Conservation (phyloP, 2,329 filamentous ascomycete species). For the Fusarium sp. region DNA sequence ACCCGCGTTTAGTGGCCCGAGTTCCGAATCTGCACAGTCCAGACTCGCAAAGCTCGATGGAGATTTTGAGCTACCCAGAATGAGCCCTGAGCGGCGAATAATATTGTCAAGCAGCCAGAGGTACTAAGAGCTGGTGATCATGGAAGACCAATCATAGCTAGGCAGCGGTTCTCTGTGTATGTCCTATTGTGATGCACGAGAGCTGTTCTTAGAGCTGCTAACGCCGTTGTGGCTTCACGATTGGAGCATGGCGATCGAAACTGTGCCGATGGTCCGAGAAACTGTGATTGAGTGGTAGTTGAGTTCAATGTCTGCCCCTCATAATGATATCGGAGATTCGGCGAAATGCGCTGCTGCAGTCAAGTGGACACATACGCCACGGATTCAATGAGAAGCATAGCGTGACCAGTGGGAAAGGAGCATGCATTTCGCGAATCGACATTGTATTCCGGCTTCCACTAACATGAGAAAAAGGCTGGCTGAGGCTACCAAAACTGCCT, state of each 20-base stretch:
- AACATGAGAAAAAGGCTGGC: neutral
- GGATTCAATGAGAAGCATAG: neutral
- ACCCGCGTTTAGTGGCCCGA: neutral
- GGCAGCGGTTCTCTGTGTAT: neutral
- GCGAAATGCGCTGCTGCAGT: neutral
- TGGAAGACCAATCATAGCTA: no score
- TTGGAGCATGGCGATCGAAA: neutral
- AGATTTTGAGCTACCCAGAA: neutral
- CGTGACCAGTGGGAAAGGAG: neutral
- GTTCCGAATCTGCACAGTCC: neutral
- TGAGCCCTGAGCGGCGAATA: neutral
- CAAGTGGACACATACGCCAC: neutral
- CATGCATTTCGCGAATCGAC: neutral
- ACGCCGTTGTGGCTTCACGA: neutral
- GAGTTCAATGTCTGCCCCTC: accelerated
- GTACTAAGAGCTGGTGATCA: no score
- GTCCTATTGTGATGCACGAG: no score
- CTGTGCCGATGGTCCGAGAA: accelerated
- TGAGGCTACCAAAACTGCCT: neutral
- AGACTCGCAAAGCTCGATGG: neutral
- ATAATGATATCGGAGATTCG: neutral
- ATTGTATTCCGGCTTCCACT: no score
- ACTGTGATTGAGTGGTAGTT: neutral
- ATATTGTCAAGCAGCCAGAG: neutral
- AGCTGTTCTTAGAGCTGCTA: no score